These are phyloP conservation scores for Hibiscus tridactylites DNA, from an alignment of 345 rosid species.

Conservation along the genomic window DNA sequence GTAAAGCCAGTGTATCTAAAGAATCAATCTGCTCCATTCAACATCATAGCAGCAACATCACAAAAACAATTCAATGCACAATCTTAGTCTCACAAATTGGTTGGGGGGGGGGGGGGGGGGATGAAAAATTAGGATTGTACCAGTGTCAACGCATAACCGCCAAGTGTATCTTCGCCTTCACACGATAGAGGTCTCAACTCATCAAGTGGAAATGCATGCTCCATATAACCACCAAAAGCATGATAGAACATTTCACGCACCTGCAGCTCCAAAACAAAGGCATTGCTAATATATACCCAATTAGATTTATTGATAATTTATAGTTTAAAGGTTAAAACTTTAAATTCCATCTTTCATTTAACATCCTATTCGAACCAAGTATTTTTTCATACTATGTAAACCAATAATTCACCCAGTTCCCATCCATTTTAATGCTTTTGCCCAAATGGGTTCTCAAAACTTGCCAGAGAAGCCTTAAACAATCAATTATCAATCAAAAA, in stretches of 20 bases:
- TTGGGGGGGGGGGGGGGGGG: neutral
- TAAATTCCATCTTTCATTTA: neutral
- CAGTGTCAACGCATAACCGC: constrained; percentile 94
- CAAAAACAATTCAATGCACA: constrained; percentile 13
- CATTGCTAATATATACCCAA: neutral
- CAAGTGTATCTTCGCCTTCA: constrained; percentile 85
- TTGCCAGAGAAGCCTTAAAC: neutral
- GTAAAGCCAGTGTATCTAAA: constrained; percentile 80
- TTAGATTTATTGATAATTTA: neutral
- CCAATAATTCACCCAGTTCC: neutral
- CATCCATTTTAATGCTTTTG: neutral
- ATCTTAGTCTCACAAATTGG: neutral
- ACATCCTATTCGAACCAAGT: neutral
- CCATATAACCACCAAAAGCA: constrained; percentile 94
- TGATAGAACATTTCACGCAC: constrained; percentile 98
- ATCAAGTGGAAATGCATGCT: constrained; percentile 89
- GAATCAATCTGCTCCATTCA: constrained; percentile 67
- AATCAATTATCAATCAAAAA: constrained; percentile 5
- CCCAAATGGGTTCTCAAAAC: neutral
- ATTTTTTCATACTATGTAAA: neutral
- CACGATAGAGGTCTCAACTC: constrained; percentile 87
- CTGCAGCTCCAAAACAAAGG: constrained; percentile 21
- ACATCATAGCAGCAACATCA: neutral
- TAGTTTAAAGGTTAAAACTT: neutral
- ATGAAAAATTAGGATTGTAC: constrained; percentile 21